Evolutionary conservation across 352 stramenopile genomes (phyloP), one percentile per base, ranked within the genome.

Genomic region (Bremia lactucae): DNA sequence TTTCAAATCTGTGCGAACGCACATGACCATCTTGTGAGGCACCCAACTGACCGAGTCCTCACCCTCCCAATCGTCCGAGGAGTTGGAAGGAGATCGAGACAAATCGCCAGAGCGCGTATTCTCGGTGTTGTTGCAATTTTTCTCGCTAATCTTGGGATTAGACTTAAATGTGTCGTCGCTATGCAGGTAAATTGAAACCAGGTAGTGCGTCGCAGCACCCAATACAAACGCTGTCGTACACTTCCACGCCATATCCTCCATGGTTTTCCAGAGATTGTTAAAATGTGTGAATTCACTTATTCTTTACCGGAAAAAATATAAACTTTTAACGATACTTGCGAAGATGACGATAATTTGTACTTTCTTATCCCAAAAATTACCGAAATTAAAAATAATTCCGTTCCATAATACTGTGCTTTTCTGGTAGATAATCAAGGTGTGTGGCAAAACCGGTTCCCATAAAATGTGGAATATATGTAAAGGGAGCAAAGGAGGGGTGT

Each of bases 1-100:
- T 57, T 88, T 92, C 31, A 98, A 67, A 63, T 95, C 80, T 23
- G 81, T 95, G 52, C 95, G 94, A 52, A 97, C 94, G 46, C 85
- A 95, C 14, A 98, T 73, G 39, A 98, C 84, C 88, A 97, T 97
- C 53, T 94, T 95, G 66, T 93, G 80, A 15, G 77, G 77, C 46
- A 70, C 43, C 67, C 60, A 87, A 46, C 39, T 69, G 24, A 57
- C 48, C 5, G 65, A 65, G 37, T 90, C 76, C 29, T 64, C 60
- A 49, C 62, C 79, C 28, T 87, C 70, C 62, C 73, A 87, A 21
- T 87, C 75, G 13, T 79, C 69, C 3, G 68, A 73, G 3, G 49
- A 64, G 19, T 34, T 53, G 3, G 54, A 74, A 13, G 59, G 68
- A 8, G 51, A 60, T 16, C 39, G 45, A 18, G 56, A 52, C 21